phyloP scores from a whole-genome alignment of 768 basidiomycete genomes.

The Lactifluus hygrophoroides region DNA sequence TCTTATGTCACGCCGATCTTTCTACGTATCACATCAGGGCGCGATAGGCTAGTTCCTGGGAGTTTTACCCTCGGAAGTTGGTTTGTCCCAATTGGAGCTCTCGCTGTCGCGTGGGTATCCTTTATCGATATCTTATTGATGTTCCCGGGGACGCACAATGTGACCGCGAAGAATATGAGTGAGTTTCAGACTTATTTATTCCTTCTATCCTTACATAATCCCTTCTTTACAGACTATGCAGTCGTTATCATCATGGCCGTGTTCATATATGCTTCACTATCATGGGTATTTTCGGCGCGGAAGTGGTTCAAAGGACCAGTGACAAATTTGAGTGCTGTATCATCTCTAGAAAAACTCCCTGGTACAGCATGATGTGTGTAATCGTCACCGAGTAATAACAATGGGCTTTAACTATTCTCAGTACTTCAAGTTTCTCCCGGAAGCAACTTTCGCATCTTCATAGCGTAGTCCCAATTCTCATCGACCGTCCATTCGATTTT shows the following conservation, averaged over 20 bases:
- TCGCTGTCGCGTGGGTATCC: slow-evolving; percentile 58
- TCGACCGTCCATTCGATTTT: slow-evolving; percentile 50
- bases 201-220: not conserved
- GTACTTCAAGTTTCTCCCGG: slow-evolving; percentile 22
- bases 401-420: too few species aligned
- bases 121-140: slow-evolving; percentile 53
- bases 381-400: not conserved
- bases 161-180: slow-evolving; percentile 16
- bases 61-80: slow-evolving; percentile 53
- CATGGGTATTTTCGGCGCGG: slow-evolving; percentile 58
- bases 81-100: slow-evolving; percentile 47
- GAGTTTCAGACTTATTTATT: slow-evolving; percentile 1
- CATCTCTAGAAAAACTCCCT: not conserved
- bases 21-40: slow-evolving; percentile 61
- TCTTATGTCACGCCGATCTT: slow-evolving; percentile 63
- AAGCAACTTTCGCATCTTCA: slow-evolving; percentile 31
- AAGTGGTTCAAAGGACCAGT: slow-evolving; percentile 69
- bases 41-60: slow-evolving; percentile 48
- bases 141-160: slow-evolving; percentile 28
- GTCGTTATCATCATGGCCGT: slow-evolving; percentile 58
- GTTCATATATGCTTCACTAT: slow-evolving; percentile 53
- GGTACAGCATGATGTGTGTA: too few species aligned
- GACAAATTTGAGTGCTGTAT: slow-evolving; percentile 27
- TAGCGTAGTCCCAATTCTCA: slow-evolving; percentile 42
- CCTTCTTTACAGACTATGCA: slow-evolving; percentile 45